These are phyloP conservation scores for Sphaceloma murrayae DNA, from an alignment of 2,329 filamentous ascomycete genomes.

Conservation along the genomic window DNA sequence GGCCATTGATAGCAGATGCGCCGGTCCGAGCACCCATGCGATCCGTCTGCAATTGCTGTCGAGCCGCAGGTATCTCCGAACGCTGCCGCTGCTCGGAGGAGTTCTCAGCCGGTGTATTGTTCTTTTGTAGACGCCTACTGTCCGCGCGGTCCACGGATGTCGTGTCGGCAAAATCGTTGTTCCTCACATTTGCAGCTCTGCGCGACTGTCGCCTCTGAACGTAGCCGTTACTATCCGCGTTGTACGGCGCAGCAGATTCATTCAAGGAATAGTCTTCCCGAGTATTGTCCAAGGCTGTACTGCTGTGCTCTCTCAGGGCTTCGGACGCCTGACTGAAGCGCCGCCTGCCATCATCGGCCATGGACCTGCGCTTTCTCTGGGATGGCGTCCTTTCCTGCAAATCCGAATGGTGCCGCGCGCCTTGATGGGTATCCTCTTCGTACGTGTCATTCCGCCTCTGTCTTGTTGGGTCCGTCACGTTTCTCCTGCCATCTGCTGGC, in stretches of 20 bases:
- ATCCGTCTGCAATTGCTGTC: constrained; percentile 33
- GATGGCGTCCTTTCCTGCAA: constrained; percentile 6
- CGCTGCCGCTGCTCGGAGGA: constrained; percentile 12
- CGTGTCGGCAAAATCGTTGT: constrained; percentile 5
- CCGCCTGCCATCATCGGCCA: constrained; percentile 8
- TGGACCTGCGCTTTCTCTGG: neutral
- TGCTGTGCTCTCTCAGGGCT: constrained; percentile 16
- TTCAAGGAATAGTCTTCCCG: no score
- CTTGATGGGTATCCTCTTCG: neutral
- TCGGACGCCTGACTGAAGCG: constrained; percentile 18
- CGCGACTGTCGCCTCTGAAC: constrained; percentile 1
- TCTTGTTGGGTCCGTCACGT: constrained; percentile 6
- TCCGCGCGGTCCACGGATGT: constrained; percentile 28
- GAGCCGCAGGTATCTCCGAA: constrained; percentile 23
- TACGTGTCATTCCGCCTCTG: neutral
- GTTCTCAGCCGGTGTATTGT: constrained; percentile 19
- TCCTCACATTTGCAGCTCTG: neutral
- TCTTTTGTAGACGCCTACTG: constrained; percentile 28
- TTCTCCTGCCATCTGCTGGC: constrained; percentile 5
- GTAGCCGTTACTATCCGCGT: neutral
- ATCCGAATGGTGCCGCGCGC: neutral
- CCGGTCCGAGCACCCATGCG: constrained; percentile 29
- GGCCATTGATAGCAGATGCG: constrained; percentile 26
- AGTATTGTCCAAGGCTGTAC: neutral
- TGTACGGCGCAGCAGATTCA: no score